Base-by-base conservation (phyloP, 1,284 basidiomycete genomes). In the Trametes versicolor region DNA sequence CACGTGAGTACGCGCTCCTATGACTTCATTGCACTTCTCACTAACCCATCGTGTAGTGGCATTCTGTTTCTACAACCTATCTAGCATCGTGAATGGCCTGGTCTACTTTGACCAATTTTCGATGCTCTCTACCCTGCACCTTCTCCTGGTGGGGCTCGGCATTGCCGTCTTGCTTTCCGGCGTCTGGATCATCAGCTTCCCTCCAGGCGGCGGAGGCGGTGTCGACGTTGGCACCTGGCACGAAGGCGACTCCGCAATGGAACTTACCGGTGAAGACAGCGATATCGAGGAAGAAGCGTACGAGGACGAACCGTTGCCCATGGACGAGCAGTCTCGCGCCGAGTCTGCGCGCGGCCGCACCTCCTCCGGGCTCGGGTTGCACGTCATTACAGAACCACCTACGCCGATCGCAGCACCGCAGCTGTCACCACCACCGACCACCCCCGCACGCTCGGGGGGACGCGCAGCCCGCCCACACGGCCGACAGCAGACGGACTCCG, bases 11-110 rank as follows among this genome's bases (percentile, higher is more conserved):
- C 60, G 3, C 39, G 7, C 15, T n/a, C 15, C 58, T 45, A 57
- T 9, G 8, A 12, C 15, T 47, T 58, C 23, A 27, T 52, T 52
- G 39, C 17, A 49, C 50, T 36, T 13, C 0, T 13, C 53, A 53
- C 45, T 69, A 48, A 55, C 64, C 13, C 45, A 52, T 13, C 66
- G 61, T 59, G 32, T 70, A 92, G 90, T 96, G 71, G 96, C 96
- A 2, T 99, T 98, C 78, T 98, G 96, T 78, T 96, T 96, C 77
- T 99, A 98, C 81, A 98, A 98, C 74, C 79, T 97, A 9, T 95
- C 95, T 6, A 96, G 94, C 15, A 97, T 97, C 74, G 84, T 96
- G 51, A 91, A 92, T 68, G 92, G 93, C 1, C 85, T 98, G 43
- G 88, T 98, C 55, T 99, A 97, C 77, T 99, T 95, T 77, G 85